Base-by-base conservation (phyloP, 2,329 filamentous ascomycete genomes). In the Albophoma yamanashiensis region DNA sequence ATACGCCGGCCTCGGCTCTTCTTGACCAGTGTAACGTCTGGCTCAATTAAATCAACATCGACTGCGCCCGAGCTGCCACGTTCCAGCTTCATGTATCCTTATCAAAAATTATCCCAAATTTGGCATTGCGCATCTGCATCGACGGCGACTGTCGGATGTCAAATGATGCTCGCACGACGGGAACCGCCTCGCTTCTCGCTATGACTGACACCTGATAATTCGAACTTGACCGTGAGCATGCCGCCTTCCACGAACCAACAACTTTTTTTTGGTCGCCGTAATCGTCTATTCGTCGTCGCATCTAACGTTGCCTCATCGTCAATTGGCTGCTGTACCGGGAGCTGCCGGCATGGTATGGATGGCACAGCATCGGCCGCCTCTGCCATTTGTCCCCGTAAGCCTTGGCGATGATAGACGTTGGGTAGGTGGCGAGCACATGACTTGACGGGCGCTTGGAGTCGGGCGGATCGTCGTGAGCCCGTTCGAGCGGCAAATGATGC, bases 201-300 rank as follows among this genome's bases (percentile, higher is more conserved):
- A 62, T 70, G 66, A 67, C 68, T 69, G 69, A 69, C 67, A 43
- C 55, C 64, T 60, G 62, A 64, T 71, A 65, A 68, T 61, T 64
- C 67, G 69, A 63, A 71, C 62, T 64, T 66, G 62, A 66, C 63
- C 67, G 69, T 73, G 72, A 73, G 68, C 67, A 64, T 69, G 64
- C 66, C 68, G 66, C 67, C 62, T 59, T 61, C 63, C 65, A 63
- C 66, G 66, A 71, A 64, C 61, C 64, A 62, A 62, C 63, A 66
- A 31, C 27, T 31, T 31, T 31, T 31, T 31, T 31, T 64, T 62
- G 67, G 60, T 64, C 65, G 66, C 67, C 70, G 71, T 73, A 70
- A 73, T 70, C 62, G 65, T 36, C 60, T 62, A 63, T 61, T 67
- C 64, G 61, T 62, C 64, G 63, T 65, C 64, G 63, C 66, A 22